A percentile compares a stretch with the other conserved stretches of the same genome.
Evolutionary conservation across 148 eudicot genomes (phyloP).

Genomic region (Cornus suecica): DNA sequence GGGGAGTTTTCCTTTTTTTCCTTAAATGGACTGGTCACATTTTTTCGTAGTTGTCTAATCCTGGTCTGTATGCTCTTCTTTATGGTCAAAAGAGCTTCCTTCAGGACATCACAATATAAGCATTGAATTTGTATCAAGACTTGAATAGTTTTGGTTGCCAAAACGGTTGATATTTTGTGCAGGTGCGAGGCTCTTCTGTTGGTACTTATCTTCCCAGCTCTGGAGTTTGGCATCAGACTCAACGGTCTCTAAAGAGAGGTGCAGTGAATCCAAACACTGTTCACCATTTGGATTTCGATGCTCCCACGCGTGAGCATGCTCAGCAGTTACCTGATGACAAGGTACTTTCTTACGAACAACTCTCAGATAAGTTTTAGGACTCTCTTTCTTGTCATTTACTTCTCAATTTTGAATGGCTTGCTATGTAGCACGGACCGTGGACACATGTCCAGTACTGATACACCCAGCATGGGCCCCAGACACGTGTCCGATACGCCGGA

Average conservation of each 20-base stretch:
- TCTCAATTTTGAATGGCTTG: too few relatives aligned
- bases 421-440: too few relatives aligned
- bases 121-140: not conserved
- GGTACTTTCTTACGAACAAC: conserved; percentile 33
- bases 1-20: not conserved
- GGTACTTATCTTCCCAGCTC: conserved; percentile 91
- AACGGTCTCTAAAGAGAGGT: conserved; percentile 61
- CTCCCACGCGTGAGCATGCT: conserved; percentile 93
- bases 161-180: conserved; percentile 19
- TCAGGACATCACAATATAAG: not conserved
- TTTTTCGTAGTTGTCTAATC: not conserved
- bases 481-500: too few relatives aligned
- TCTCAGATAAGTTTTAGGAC: not conserved
- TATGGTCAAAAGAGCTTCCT: not conserved
- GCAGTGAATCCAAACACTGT: conserved; percentile 49
- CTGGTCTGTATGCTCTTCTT: not conserved
- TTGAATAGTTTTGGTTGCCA: conserved; percentile 4
- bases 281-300: conserved; percentile 96
- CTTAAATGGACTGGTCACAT: not conserved
- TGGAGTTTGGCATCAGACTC: conserved; percentile 97
- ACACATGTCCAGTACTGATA: too few relatives aligned
- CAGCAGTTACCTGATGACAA: conserved; percentile 83
- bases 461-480: too few relatives aligned
- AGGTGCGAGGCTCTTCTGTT: conserved; percentile 95
- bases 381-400: not conserved